phyloP scores from a whole-genome alignment of 345 rosid species.

The Eucalyptus guilfoylei region DNA sequence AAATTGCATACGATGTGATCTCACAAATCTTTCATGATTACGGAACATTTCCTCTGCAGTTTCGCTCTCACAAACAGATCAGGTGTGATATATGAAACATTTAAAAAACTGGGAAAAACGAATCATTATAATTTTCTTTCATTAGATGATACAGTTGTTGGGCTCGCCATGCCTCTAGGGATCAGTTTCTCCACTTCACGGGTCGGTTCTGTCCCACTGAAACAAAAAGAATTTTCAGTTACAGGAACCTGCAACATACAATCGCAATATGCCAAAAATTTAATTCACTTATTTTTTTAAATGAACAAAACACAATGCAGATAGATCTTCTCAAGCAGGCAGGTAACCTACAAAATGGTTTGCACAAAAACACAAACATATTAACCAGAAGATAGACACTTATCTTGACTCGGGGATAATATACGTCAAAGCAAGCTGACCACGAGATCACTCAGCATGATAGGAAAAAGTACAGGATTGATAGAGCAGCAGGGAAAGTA shows the following conservation, averaged over 20 bases:
- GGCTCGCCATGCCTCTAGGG: background rate
- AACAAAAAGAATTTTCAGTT: background rate
- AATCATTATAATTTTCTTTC: background rate
- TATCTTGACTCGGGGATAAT: background rate
- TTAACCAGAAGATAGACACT: background rate
- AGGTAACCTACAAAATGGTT: background rate
- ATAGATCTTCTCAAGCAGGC: background rate
- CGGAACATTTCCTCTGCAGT: background rate
- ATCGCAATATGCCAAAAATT: background rate
- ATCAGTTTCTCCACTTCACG: background rate
- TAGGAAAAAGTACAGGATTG: background rate
- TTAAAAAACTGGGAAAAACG: background rate
- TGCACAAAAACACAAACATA: background rate
- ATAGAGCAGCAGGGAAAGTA: background rate
- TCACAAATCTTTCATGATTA: background rate
- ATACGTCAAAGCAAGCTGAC: background rate
- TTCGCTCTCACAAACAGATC: background rate
- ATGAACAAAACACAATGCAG: background rate
- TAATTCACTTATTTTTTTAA: background rate
- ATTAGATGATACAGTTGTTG: background rate
- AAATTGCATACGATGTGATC: background rate
- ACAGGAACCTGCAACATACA: background rate
- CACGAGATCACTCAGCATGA: background rate
- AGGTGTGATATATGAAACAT: background rate
- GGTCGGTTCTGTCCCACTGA: background rate